Evolutionary conservation across 192 early-diverging fungal genomes (phyloP).

Genomic region (Linderina pennispora): DNA sequence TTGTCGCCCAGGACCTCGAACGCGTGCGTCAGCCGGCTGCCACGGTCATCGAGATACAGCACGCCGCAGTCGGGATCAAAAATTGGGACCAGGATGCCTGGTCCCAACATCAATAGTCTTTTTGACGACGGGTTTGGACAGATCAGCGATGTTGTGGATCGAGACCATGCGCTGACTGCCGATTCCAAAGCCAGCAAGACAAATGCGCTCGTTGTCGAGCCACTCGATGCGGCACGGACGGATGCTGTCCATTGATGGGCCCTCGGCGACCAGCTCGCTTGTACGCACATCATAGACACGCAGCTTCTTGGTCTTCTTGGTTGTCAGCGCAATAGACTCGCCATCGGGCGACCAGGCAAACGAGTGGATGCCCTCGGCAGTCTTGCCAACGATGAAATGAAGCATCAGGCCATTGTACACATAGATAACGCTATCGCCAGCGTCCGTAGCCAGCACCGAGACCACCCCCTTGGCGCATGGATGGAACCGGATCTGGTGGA

Average conservation of each 20-base stretch:
- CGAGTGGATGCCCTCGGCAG: constrained; percentile 25
- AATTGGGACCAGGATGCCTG: constrained; percentile 64
- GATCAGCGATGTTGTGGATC: constrained; percentile 42
- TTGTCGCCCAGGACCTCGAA: constrained; percentile 55
- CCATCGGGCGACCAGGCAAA: constrained; percentile 63
- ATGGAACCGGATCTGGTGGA: constrained; percentile 37
- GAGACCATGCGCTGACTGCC: constrained; percentile 68
- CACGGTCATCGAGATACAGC: constrained; percentile 67
- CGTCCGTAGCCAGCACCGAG: constrained; percentile 25
- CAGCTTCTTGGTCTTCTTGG: constrained; percentile 59
- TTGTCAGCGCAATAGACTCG: constrained; percentile 55
- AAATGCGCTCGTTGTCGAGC: constrained; percentile 49
- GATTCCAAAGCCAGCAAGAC: constrained; percentile 69
- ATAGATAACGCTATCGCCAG: constrained; percentile 16
- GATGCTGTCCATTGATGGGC: constrained; percentile 60
- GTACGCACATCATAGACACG: constrained; percentile 57
- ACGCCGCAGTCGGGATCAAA: constrained; percentile 65
- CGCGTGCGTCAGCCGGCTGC: constrained; percentile 69
- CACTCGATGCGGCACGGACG: constrained; percentile 62
- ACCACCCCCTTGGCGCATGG: constrained; percentile 25
- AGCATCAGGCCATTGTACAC: constrained; percentile 32
- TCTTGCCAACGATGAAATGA: constrained; percentile 23
- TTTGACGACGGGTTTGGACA: constrained; percentile 36
- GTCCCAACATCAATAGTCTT: constrained; percentile 64
- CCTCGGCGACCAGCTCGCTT: constrained; percentile 53